A percentile compares a stretch with the other conserved stretches of the same genome.
Evolutionary conservation across 169 alveolate species (phyloP).

Genomic region (Eimeria falciformis): DNA sequence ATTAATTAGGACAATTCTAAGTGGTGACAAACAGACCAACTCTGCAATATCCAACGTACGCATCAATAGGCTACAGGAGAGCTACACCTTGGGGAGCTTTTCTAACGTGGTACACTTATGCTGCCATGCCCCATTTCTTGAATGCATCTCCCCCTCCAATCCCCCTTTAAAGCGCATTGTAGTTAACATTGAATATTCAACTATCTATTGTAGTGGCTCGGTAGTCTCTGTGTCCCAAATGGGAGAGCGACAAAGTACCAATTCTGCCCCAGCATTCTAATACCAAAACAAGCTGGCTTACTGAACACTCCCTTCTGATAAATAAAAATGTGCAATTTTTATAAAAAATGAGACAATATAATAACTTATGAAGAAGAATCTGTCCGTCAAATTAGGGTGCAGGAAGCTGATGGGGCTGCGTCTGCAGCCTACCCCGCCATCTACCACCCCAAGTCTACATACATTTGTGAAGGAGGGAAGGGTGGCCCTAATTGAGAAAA

Average conservation of each 20-base stretch:
- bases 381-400: no score
- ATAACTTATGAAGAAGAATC: no score
- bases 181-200: no score
- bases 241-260: neutral
- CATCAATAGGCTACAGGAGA: no score
- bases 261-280: neutral
- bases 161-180: neutral
- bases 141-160: neutral
- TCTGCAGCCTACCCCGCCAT: slow-evolving; percentile 65
- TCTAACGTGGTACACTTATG: neutral
- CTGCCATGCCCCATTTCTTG: neutral
- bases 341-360: no score
- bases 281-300: no score
- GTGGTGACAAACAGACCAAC: no score
- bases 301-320: no score
- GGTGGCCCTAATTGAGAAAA: neutral
- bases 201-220: neutral
- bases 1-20: no score
- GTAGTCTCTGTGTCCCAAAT: neutral
- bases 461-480: neutral
- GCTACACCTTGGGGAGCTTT: no score
- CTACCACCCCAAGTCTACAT: slow-evolving; percentile 50
- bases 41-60: no score
- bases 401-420: slow-evolving; percentile 39
- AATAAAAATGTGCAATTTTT: no score